phyloP scores from a whole-genome alignment of 148 eudicot species.

The Chenopodium quinoa region DNA sequence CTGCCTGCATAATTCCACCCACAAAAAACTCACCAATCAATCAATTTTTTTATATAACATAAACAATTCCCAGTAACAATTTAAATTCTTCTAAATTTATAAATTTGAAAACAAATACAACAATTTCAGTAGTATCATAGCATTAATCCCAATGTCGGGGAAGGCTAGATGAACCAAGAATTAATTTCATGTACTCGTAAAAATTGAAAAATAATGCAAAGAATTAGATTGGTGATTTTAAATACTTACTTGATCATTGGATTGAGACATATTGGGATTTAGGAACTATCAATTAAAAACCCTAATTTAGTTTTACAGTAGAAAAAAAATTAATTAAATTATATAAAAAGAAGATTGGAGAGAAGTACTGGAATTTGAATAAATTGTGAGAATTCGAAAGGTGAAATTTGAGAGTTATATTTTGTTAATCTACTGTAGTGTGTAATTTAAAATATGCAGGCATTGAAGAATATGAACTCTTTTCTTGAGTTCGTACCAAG shows the following conservation, averaged over 20 bases:
- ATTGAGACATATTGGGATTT: conserved; percentile 35
- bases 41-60: not conserved
- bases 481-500: too few relatives aligned
- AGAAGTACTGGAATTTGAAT: not conserved
- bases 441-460: not conserved
- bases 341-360: not conserved
- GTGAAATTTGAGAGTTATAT: not conserved
- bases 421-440: not conserved
- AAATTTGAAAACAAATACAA: not conserved
- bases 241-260: conserved; percentile 38
- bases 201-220: not conserved
- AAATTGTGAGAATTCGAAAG: not conserved
- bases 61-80: not conserved
- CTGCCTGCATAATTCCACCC: conserved; percentile 43
- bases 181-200: not conserved
- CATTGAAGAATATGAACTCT: too few relatives aligned
- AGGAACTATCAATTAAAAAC: conserved; percentile 13
- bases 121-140: not conserved
- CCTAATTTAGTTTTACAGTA: conserved; percentile 12
- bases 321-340: too few relatives aligned
- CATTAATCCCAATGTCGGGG: too few relatives aligned
- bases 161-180: too few relatives aligned
- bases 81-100: not conserved
- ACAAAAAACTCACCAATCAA: not conserved
- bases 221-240: not conserved